Conservation (phyloP, 371 early-diverging fungal species). For the Mortierella sp. region DNA sequence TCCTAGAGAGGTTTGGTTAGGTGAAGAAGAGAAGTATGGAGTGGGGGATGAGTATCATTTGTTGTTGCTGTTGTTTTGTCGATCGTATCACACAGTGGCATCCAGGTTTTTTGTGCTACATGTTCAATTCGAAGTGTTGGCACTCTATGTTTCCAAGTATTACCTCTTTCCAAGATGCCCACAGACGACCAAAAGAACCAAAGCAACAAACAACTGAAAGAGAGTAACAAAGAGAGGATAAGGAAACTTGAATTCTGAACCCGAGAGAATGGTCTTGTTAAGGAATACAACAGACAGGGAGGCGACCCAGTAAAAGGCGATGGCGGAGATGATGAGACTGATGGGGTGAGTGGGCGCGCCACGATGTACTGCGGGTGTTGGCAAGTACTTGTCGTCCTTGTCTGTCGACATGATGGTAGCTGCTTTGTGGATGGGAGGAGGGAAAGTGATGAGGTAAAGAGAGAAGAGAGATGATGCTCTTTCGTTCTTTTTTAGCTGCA, state of each 20-base stretch:
- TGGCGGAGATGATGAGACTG: constrained; percentile 67
- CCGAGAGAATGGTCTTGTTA: constrained; percentile 81
- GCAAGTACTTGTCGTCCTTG: constrained; percentile 68
- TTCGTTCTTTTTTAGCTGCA: not conserved
- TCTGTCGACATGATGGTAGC: constrained; percentile 24
- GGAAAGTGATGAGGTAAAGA: not conserved
- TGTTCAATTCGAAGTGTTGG: not conserved
- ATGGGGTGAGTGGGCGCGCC: constrained; percentile 57
- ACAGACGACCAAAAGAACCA: constrained; percentile 71
- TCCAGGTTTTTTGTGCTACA: not conserved
- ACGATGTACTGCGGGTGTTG: constrained; percentile 65
- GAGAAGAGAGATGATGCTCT: constrained; percentile 4
- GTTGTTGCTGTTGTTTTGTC: not conserved
- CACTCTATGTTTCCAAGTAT: not conserved
- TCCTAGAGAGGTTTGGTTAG: constrained; percentile 40
- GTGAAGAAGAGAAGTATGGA: not conserved
- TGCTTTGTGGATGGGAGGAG: not conserved
- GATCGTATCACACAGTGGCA: not conserved
- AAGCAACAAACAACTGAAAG: constrained; percentile 78
- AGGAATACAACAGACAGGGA: constrained; percentile 84
- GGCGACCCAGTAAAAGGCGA: constrained; percentile 78
- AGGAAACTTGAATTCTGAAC: constrained; percentile 72
- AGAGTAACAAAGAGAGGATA: constrained; percentile 81
- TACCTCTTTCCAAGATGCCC: constrained; percentile 76
- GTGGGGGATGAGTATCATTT: not conserved